These are phyloP conservation scores for Ammopiptanthus mongolicus DNA, from an alignment of 306 rosid genomes.

Conservation along the genomic window DNA sequence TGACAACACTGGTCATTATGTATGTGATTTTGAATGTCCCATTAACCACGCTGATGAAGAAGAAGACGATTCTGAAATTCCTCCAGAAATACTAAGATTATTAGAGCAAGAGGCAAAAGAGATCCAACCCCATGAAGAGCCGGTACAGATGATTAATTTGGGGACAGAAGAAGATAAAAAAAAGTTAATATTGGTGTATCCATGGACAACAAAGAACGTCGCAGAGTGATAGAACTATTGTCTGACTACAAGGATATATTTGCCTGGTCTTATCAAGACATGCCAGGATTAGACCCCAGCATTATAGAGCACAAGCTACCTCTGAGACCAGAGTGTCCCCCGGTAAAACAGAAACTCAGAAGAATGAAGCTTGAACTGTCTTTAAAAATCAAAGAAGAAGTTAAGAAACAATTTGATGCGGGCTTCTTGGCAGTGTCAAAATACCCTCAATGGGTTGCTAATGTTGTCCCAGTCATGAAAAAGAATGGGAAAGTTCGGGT, in stretches of 20 bases:
- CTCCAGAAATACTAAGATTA: too few relatives aligned
- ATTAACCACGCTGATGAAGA: too few relatives aligned
- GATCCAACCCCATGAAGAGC: too few relatives aligned
- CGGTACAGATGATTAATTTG: too few relatives aligned
- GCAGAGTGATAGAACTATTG: not conserved
- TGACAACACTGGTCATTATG: too few relatives aligned
- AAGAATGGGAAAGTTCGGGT: not conserved
- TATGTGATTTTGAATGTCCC: too few relatives aligned
- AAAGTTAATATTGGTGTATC: too few relatives aligned
- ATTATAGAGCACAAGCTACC: not conserved
- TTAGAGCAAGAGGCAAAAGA: too few relatives aligned
- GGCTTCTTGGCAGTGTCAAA: not conserved
- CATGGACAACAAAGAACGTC: rapidly evolving
- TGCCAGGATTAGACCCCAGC: not conserved
- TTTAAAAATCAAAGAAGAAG: not conserved
- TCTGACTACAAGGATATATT: not conserved
- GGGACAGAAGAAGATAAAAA: too few relatives aligned
- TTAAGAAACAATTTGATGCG: not conserved
- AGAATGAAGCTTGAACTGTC: not conserved
- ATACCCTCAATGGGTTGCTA: not conserved
- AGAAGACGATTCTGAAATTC: too few relatives aligned
- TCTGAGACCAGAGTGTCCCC: not conserved
- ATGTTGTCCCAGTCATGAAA: not conserved
- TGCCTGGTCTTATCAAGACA: not conserved
- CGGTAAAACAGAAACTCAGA: not conserved